Evolutionary conservation across 2,329 filamentous ascomycete species (phyloP).

Genomic region (Fusarium piperis): DNA sequence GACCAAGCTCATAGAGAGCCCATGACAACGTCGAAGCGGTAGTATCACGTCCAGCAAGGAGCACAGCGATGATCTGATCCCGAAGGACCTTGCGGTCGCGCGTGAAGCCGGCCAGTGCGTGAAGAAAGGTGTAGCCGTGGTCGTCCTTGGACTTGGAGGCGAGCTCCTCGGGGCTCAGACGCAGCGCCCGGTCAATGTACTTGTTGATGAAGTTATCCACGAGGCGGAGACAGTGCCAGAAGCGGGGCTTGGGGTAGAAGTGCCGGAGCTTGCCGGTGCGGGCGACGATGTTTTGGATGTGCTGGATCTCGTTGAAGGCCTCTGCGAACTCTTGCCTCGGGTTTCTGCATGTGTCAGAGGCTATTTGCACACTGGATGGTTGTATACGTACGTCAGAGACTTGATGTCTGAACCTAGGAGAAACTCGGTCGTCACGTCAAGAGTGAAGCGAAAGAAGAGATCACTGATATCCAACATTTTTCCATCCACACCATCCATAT

Average conservation of each 20-base stretch:
- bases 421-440: slow-evolving; percentile 89
- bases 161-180: slow-evolving; percentile 75
- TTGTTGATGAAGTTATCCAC: slow-evolving; percentile 81
- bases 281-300: slow-evolving; percentile 73
- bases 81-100: slow-evolving; percentile 76
- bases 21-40: slow-evolving; percentile 85
- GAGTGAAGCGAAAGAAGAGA: slow-evolving; percentile 84
- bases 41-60: slow-evolving; percentile 88
- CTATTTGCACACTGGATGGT: no score
- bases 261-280: slow-evolving; percentile 70
- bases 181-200: slow-evolving; percentile 80
- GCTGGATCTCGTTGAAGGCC: slow-evolving; percentile 83
- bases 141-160: slow-evolving; percentile 76
- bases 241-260: slow-evolving; percentile 71
- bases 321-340: slow-evolving; percentile 76
- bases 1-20: slow-evolving; percentile 82
- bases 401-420: slow-evolving; percentile 80
- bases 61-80: slow-evolving; percentile 83
- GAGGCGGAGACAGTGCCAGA: slow-evolving; percentile 70
- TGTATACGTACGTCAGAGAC: slow-evolving; percentile 60
- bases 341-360: slow-evolving; percentile 37
- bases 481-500: slow-evolving; percentile 69
- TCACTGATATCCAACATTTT: slow-evolving; percentile 74
- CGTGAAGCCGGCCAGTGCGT: slow-evolving; percentile 84
- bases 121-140: slow-evolving; percentile 82